A percentile compares a stretch with the other conserved stretches of the same genome.
These are phyloP conservation scores for Rubia yunnanensis DNA, from an alignment of 257 asterid genomes.

Conservation along the genomic window DNA sequence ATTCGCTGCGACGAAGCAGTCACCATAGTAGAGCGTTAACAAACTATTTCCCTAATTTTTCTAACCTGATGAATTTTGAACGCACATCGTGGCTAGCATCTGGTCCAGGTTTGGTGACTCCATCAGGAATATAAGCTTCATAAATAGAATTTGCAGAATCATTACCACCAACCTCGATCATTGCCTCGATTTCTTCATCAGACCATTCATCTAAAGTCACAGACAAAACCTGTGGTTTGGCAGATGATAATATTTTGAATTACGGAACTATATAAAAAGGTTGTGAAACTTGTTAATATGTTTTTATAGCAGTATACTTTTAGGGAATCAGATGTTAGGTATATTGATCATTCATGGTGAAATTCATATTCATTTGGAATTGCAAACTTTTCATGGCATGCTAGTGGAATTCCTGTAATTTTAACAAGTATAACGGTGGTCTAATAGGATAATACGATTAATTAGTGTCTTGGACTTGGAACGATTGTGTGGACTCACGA, in stretches of 20 bases:
- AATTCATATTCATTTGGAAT: background rate
- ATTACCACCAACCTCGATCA: slow-evolving; percentile 97
- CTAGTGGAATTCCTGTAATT: background rate
- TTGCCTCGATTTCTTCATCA: slow-evolving; percentile 73
- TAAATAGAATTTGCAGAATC: slow-evolving; percentile 91
- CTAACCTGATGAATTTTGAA: slow-evolving; percentile 68
- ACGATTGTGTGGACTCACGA: background rate
- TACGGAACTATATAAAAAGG: background rate
- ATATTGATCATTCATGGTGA: background rate
- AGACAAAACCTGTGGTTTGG: slow-evolving; percentile 66
- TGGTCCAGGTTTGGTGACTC: slow-evolving; percentile 73
- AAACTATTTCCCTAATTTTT: slow-evolving; percentile 4
- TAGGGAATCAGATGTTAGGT: background rate
- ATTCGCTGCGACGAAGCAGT: background rate
- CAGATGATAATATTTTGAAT: background rate
- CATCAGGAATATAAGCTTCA: slow-evolving; percentile 92
- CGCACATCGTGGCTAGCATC: slow-evolving; percentile 73
- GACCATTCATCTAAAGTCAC: slow-evolving; percentile 99
- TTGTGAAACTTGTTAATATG: background rate
- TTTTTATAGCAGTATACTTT: background rate
- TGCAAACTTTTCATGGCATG: background rate
- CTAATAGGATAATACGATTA: background rate
- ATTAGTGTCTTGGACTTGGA: background rate
- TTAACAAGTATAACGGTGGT: background rate
- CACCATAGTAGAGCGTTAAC: background rate